phyloP scores from a whole-genome alignment of 345 rosid genomes.

The Diplotaxis tenuifolia region DNA sequence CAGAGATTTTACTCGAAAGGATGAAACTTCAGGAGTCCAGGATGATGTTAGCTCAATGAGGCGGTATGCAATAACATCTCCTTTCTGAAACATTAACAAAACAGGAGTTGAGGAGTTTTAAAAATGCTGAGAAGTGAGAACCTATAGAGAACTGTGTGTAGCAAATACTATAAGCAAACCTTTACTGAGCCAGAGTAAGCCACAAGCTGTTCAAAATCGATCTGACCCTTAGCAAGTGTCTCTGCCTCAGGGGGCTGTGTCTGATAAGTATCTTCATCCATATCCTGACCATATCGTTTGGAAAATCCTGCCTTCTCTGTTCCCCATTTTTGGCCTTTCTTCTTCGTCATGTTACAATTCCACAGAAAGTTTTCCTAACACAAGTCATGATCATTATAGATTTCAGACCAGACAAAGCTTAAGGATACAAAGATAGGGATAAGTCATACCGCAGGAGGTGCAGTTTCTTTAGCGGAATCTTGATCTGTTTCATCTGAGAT shows the following conservation, averaged over 20 bases:
- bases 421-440: slow-evolving; percentile 15
- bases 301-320: slow-evolving; percentile 51
- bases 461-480: slow-evolving; percentile 45
- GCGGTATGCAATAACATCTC: slow-evolving; percentile 85
- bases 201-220: slow-evolving; percentile 61
- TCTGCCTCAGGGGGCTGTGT: slow-evolving; percentile 40
- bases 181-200: slow-evolving; percentile 61
- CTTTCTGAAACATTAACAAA: slow-evolving; percentile 57
- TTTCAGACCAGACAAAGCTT: neutral
- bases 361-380: slow-evolving; percentile 61
- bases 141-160: neutral
- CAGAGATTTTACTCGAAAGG: slow-evolving; percentile 56
- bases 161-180: slow-evolving; percentile 35
- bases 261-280: slow-evolving; percentile 43
- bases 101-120: neutral
- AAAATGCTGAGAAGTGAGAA: neutral
- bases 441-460: slow-evolving; percentile 53
- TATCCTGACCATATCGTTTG: slow-evolving; percentile 47
- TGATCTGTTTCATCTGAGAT: slow-evolving; percentile 51
- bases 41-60: slow-evolving; percentile 77
- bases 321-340: slow-evolving; percentile 95
- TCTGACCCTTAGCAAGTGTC: slow-evolving; percentile 27
- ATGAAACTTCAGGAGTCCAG: slow-evolving; percentile 89
- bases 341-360: slow-evolving; percentile 88
- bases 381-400: neutral